phyloP scores from a whole-genome alignment of 352 stramenopile species.

The Globisporangium lucens region DNA sequence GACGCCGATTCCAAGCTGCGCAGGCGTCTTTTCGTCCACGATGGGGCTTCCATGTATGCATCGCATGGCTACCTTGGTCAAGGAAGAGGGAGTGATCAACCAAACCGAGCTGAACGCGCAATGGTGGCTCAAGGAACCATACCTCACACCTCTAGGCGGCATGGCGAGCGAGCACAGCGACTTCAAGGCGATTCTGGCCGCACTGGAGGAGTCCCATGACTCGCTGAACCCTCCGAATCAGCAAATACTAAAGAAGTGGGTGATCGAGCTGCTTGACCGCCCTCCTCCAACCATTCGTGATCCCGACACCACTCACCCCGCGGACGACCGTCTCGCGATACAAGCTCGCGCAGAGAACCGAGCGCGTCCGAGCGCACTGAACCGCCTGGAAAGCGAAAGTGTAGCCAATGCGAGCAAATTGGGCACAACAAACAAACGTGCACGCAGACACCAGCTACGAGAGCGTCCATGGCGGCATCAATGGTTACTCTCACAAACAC shows the following conservation, averaged over 20 bases:
- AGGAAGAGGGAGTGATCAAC: not conserved
- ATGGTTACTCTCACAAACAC: not conserved
- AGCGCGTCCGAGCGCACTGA: not conserved
- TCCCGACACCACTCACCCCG: not conserved
- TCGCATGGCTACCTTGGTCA: conserved; percentile 1
- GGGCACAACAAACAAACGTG: conserved; percentile 1
- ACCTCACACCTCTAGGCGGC: not conserved
- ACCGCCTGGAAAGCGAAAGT: conserved; percentile 3
- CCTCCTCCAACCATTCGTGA: conserved; percentile 1
- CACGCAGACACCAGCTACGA: not conserved
- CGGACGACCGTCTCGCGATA: not conserved
- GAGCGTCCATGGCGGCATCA: not conserved
- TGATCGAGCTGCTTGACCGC: not conserved
- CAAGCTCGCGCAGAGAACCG: not conserved
- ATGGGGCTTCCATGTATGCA: conserved; percentile 1
- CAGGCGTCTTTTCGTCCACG: not conserved
- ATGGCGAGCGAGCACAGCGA: not conserved
- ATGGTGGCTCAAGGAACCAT: not conserved
- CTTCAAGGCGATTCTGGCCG: not conserved
- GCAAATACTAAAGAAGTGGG: conserved; percentile 3
- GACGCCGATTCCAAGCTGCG: conserved; percentile 1
- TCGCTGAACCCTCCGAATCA: conserved; percentile 1
- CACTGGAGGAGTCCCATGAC: not conserved
- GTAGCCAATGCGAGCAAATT: not conserved
- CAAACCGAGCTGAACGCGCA: conserved; percentile 1